A percentile compares a stretch with the other conserved stretches of the same genome.
These are phyloP conservation scores for Phaeophleospora eucalypticola DNA, from an alignment of 2,329 filamentous ascomycete species.

Conservation along the genomic window DNA sequence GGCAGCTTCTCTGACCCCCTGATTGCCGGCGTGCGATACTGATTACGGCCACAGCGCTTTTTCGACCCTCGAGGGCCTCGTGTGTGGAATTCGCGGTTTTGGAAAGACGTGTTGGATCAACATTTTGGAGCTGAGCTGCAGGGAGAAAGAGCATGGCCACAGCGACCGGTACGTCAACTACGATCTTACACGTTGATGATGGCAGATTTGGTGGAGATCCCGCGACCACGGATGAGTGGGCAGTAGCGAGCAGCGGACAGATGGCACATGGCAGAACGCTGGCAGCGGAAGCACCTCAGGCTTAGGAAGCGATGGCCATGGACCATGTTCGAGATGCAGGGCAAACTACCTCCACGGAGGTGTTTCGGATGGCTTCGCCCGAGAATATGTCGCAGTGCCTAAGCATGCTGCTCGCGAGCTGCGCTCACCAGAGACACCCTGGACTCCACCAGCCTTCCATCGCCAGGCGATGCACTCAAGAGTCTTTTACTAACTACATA, in stretches of 20 bases:
- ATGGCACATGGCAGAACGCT: neutral
- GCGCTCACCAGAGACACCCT: neutral
- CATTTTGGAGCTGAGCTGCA: slow-evolving; percentile 1
- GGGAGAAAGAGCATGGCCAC: slow-evolving; percentile 21
- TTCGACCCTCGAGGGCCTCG: neutral
- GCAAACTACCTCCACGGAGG: neutral
- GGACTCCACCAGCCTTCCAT: no score
- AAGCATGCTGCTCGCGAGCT: neutral
- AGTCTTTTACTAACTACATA: no score
- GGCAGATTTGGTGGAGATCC: neutral
- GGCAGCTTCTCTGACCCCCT: neutral
- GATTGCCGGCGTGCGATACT: neutral
- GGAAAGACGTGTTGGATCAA: slow-evolving; percentile 1
- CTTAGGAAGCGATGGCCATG: neutral
- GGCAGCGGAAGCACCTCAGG: neutral
- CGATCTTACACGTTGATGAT: neutral
- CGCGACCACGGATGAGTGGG: neutral
- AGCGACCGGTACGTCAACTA: slow-evolving; percentile 19
- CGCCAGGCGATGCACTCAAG: no score
- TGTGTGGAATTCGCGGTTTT: neutral
- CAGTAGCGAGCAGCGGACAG: neutral
- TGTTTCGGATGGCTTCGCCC: neutral
- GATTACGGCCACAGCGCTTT: neutral
- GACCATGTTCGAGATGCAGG: neutral
- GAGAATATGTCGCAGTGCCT: neutral